Conservation (phyloP, 768 basidiomycete genomes). For the Tulasnella sp. region DNA sequence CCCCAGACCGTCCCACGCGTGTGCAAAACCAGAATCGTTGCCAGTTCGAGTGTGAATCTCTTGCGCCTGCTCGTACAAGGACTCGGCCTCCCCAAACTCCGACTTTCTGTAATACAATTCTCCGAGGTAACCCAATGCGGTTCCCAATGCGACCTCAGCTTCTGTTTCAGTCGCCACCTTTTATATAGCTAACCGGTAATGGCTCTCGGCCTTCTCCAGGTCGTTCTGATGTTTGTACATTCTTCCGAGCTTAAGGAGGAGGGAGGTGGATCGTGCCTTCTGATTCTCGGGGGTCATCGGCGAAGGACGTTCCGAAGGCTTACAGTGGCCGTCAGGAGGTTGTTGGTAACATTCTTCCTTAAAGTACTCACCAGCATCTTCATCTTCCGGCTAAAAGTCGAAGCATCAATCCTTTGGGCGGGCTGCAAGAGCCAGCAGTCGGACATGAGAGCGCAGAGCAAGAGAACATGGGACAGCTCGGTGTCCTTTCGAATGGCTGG, state of each 20-base stretch:
- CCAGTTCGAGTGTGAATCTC: too few species aligned
- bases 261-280: not conserved
- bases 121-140: too few species aligned
- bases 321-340: not conserved
- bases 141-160: not conserved
- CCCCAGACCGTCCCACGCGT: too few species aligned
- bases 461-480: too few species aligned
- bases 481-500: not conserved
- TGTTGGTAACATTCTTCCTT: not conserved
- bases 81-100: not conserved
- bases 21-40: too few species aligned
- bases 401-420: not conserved
- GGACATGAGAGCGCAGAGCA: too few species aligned
- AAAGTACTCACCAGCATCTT: not conserved
- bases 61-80: too few species aligned
- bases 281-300: not conserved
- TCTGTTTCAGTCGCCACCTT: not conserved
- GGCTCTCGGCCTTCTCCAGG: not conserved
- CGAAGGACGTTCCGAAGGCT: not conserved
- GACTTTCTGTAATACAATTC: too few species aligned
- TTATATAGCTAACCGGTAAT: not conserved
- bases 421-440: too few species aligned
- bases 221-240: not conserved
- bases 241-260: not conserved
- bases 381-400: not conserved